phyloP scores from a whole-genome alignment of 1,284 basidiomycete species.

The Trichosporon faecale region DNA sequence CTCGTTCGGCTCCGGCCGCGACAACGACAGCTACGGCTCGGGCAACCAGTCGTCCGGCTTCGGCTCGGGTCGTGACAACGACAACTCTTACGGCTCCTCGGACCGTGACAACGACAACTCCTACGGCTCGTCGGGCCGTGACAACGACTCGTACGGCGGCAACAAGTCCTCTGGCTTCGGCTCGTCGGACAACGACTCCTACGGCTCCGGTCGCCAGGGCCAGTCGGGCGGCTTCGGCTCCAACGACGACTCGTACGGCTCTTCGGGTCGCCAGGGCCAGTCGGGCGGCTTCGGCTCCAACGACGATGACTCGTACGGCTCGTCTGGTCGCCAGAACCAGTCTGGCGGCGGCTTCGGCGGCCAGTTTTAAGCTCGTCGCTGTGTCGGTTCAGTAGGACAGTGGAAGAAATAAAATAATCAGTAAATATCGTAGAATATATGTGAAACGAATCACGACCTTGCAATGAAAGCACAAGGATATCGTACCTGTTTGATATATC shows the following conservation, averaged over 20 bases:
- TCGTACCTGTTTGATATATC: too few relatives aligned
- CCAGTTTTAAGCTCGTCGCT: not conserved
- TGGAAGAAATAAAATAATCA: not conserved
- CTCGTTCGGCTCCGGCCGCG: not conserved
- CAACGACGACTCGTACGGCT: conserved; percentile 13
- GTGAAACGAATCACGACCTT: not conserved
- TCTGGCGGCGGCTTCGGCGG: not conserved
- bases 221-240: conserved; percentile 10
- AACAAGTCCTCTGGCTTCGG: not conserved
- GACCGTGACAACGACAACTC: conserved; percentile 4
- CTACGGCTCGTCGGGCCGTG: not conserved
- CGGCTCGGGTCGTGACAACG: conserved; percentile 6
- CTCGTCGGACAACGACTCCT: conserved; percentile 13
- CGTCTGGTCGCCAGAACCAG: not conserved
- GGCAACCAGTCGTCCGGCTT: conserved; percentile 14
- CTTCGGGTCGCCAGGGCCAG: conserved; percentile 14
- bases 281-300: conserved; percentile 3
- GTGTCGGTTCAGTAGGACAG: not conserved
- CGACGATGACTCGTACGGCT: conserved; percentile 12
- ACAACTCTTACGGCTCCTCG: conserved; percentile 13
- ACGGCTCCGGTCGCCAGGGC: conserved; percentile 13
- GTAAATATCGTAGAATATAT: not conserved
- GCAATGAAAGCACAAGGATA: too few relatives aligned
- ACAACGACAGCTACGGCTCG: conserved; percentile 12
- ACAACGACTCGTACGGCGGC: conserved; percentile 1